Percentiles rank a stretch among this genome's conserved stretches.
These are phyloP conservation scores for Anisogramma anomala DNA, from an alignment of 2,329 filamentous ascomycete species.

Conservation along the genomic window DNA sequence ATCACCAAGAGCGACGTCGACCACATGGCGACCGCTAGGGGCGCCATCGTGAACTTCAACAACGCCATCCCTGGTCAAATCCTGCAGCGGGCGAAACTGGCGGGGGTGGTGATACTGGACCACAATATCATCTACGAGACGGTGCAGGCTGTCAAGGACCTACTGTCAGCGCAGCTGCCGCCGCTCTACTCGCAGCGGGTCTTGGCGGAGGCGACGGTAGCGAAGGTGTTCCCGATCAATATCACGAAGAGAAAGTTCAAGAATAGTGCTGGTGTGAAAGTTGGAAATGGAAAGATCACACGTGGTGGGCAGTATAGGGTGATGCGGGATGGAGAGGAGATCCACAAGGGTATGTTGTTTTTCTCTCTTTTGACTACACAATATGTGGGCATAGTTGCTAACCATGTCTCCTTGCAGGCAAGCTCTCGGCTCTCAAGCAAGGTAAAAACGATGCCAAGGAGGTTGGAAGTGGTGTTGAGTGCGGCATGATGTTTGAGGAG, in stretches of 20 bases:
- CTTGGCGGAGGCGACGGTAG: constrained; percentile 76
- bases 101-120: constrained; percentile 67
- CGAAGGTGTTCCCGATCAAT: constrained; percentile 75
- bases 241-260: constrained; percentile 57
- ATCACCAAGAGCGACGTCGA: constrained; percentile 82
- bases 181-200: constrained; percentile 58
- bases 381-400: not conserved
- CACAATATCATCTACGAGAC: constrained; percentile 80
- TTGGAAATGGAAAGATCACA: constrained; percentile 67
- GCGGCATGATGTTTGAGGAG: constrained; percentile 71
- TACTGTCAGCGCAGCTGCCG: constrained; percentile 58
- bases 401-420: constrained; percentile 40
- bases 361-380: not conserved
- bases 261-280: constrained; percentile 76
- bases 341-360: constrained; percentile 64
- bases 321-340: constrained; percentile 52
- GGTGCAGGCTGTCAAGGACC: constrained; percentile 57
- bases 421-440: constrained; percentile 72
- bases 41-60: constrained; percentile 81
- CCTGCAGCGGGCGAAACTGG: constrained; percentile 53
- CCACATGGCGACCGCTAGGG: constrained; percentile 66
- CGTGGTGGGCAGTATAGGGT: constrained; percentile 58
- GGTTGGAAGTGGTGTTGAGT: constrained; percentile 88
- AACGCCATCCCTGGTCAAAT: constrained; percentile 56
- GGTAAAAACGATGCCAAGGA: constrained; percentile 84